Evolutionary conservation across 2,329 filamentous ascomycete genomes (phyloP).

Genomic region (Ustulina deusta): DNA sequence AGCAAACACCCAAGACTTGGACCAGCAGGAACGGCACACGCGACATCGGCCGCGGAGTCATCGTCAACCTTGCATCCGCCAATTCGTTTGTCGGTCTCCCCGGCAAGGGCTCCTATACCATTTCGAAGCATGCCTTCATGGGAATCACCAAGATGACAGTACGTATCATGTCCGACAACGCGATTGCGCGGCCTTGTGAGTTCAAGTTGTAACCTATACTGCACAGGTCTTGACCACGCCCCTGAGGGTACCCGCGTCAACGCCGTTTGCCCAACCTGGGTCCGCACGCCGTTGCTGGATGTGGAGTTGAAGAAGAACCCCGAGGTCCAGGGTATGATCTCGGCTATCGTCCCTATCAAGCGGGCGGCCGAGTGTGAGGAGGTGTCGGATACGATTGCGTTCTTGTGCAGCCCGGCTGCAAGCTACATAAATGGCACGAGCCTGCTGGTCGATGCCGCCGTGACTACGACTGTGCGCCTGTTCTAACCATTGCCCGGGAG

Average conservation of each 20-base stretch:
- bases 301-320: background rate
- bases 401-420: background rate
- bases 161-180: background rate
- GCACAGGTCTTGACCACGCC: background rate
- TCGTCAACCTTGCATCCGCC: constrained; percentile 40
- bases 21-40: constrained; percentile 37
- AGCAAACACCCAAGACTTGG: constrained; percentile 39
- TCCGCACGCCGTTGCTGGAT: background rate
- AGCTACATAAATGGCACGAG: background rate
- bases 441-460: background rate
- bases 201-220: background rate
- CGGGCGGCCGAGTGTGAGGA: background rate
- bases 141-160: constrained; percentile 39
- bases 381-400: background rate
- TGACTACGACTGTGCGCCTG: background rate
- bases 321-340: background rate
- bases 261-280: background rate
- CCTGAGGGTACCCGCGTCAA: background rate
- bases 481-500: background rate
- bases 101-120: constrained; percentile 38
- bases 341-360: background rate
- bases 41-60: constrained; percentile 39
- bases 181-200: background rate
- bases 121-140: constrained; percentile 42
- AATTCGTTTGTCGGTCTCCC: constrained; percentile 39